phyloP scores from a whole-genome alignment of 2,329 filamentous ascomycete genomes.

The Penicillium corylophilum region DNA sequence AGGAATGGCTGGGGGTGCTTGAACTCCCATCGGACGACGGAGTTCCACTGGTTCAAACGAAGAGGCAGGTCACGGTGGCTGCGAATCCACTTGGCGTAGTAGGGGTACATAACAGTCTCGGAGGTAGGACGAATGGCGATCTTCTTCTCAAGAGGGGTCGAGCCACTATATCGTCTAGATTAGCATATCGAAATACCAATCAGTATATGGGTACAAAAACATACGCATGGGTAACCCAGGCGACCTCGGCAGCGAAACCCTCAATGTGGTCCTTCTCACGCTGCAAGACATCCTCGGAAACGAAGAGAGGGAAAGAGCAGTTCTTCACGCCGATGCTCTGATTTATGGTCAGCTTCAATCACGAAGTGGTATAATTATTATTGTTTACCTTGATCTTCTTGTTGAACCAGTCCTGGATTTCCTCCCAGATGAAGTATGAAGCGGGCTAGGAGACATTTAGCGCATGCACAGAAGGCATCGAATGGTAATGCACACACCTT shows the following conservation, averaged over 20 bases:
- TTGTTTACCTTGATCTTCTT: constrained; percentile 63
- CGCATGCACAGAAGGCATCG: not conserved
- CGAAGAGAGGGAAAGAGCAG: constrained; percentile 94
- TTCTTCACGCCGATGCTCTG: constrained; percentile 86
- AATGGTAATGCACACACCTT: constrained; percentile 53
- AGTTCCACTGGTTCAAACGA: constrained; percentile 98
- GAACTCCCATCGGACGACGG: constrained; percentile 62
- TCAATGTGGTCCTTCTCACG: constrained; percentile 94
- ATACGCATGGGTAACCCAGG: constrained; percentile 53
- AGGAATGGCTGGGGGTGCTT: constrained; percentile 69
- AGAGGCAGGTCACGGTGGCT: constrained; percentile 92
- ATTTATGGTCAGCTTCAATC: no score
- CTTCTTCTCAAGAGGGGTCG: constrained; percentile 83
- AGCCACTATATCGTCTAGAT: constrained; percentile 60
- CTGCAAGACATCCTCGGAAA: constrained; percentile 83
- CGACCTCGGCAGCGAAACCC: constrained; percentile 80
- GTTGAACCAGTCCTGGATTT: constrained; percentile 60
- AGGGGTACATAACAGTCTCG: constrained; percentile 88
- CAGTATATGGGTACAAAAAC: not conserved
- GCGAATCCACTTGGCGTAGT: constrained; percentile 83
- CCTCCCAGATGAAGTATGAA: constrained; percentile 67
- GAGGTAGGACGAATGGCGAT: constrained; percentile 69
- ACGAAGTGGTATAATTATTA: no score
- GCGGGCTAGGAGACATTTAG: constrained; percentile 48
- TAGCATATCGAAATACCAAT: no score